phyloP scores from a whole-genome alignment of 176 grass and related monocot species.

The Rhynchospora pubera region DNA sequence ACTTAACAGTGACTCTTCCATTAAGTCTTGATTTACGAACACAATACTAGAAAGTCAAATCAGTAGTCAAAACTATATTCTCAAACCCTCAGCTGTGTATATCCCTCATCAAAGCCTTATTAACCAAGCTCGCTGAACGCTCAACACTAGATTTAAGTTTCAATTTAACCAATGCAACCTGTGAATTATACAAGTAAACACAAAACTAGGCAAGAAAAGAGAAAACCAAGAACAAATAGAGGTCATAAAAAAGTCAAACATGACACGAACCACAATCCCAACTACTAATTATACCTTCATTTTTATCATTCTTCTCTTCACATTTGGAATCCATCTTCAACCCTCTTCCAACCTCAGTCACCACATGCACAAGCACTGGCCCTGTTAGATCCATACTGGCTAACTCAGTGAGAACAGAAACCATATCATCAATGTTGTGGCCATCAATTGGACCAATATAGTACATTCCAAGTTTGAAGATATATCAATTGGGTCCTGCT shows the following conservation, averaged over 20 bases:
- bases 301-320: constrained; percentile 12
- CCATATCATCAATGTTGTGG: constrained; percentile 70
- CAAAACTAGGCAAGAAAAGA: too few species aligned
- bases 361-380: constrained; percentile 60
- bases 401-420: constrained; percentile 68
- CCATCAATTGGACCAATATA: constrained; percentile 81
- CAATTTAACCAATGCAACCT: too few species aligned
- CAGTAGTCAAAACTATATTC: too few species aligned
- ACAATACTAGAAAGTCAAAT: too few species aligned
- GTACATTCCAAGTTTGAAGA: constrained; percentile 68
- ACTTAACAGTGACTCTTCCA: too few species aligned
- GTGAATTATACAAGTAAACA: too few species aligned
- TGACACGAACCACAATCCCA: not conserved
- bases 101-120: too few species aligned
- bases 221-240: not conserved
- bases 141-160: too few species aligned
- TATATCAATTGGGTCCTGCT: too few species aligned
- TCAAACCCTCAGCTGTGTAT: too few species aligned
- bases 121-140: too few species aligned
- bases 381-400: constrained; percentile 58
- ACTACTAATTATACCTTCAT: not conserved
- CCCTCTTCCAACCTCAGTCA: constrained; percentile 48
- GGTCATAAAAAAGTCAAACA: not conserved
- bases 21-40: too few species aligned
- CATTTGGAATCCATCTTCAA: constrained; percentile 19